These are phyloP conservation scores for Cutaneotrichosporon arboriforme DNA, from an alignment of 1,284 basidiomycete genomes.

Conservation along the genomic window DNA sequence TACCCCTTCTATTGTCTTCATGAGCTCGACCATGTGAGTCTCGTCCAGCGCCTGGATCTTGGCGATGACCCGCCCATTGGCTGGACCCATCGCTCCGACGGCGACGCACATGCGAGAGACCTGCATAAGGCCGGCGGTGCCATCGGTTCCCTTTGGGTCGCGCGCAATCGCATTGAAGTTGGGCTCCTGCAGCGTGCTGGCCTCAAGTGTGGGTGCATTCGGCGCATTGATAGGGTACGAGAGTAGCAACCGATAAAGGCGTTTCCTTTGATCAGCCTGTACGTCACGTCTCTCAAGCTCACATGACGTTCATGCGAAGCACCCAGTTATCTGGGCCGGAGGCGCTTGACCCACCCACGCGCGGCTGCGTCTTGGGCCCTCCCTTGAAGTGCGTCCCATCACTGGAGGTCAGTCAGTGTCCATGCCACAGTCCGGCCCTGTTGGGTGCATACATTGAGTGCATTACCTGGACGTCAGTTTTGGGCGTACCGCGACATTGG, in stretches of 20 bases:
- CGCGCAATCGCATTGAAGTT: constrained; percentile 38
- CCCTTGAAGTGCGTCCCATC: constrained; percentile 35
- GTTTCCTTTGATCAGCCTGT: constrained; percentile 29
- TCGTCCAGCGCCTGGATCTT: constrained; percentile 43
- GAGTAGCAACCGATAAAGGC: constrained; percentile 40
- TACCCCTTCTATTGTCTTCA: constrained; percentile 45
- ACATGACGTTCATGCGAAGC: constrained; percentile 41
- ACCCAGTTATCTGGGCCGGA: constrained; percentile 43
- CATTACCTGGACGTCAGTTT: constrained; percentile 13
- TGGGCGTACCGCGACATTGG: no score
- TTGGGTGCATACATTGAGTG: constrained; percentile 17
- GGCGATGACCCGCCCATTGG: constrained; percentile 43
- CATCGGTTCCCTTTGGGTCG: constrained; percentile 29
- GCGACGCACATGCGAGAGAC: constrained; percentile 38
- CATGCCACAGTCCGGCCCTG: no score
- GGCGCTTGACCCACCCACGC: constrained; percentile 13
- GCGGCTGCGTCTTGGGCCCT: constrained; percentile 10
- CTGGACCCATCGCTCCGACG: constrained; percentile 36
- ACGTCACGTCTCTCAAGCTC: constrained; percentile 1
- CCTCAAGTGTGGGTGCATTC: constrained; percentile 30
- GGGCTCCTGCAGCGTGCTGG: constrained; percentile 37
- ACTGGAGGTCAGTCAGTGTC: constrained; percentile 6
- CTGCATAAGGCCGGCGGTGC: constrained; percentile 29
- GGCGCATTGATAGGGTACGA: constrained; percentile 38
- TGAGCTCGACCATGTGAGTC: constrained; percentile 40